These are phyloP conservation scores for Betula pendula DNA, from an alignment of 306 rosid species.

Conservation along the genomic window DNA sequence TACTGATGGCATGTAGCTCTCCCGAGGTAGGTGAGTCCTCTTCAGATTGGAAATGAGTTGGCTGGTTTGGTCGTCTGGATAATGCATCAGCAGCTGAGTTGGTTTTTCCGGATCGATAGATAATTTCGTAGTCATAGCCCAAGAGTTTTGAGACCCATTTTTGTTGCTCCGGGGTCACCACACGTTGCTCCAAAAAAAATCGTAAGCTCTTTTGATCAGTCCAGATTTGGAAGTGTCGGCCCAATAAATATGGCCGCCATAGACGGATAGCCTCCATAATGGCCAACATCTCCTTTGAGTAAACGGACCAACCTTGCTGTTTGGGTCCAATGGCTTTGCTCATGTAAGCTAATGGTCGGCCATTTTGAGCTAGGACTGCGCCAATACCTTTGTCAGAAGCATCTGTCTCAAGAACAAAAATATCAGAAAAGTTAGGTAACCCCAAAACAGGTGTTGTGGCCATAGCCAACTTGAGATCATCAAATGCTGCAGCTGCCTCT, in stretches of 20 bases:
- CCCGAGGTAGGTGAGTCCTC: too few species aligned
- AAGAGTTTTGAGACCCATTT: not conserved
- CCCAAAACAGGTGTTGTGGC: not conserved
- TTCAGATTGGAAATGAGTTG: too few species aligned
- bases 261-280: not conserved
- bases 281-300: too few species aligned
- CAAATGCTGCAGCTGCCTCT: not conserved
- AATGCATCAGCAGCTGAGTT: not conserved
- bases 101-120: not conserved
- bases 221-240: not conserved
- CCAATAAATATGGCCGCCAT: not conserved
- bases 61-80: not conserved
- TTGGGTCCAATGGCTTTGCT: too few species aligned
- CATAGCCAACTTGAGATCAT: not conserved
- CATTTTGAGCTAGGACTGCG: too few species aligned
- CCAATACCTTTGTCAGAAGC: not conserved
- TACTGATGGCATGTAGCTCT: too few species aligned
- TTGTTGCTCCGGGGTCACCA: not conserved
- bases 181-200: not conserved
- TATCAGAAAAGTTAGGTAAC: not conserved
- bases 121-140: not conserved
- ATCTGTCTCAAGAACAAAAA: not conserved
- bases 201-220: not conserved
- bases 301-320: too few species aligned
- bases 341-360: too few species aligned